Conservation (phyloP, 148 eudicot species). For the Rhododendron mucronatum region DNA sequence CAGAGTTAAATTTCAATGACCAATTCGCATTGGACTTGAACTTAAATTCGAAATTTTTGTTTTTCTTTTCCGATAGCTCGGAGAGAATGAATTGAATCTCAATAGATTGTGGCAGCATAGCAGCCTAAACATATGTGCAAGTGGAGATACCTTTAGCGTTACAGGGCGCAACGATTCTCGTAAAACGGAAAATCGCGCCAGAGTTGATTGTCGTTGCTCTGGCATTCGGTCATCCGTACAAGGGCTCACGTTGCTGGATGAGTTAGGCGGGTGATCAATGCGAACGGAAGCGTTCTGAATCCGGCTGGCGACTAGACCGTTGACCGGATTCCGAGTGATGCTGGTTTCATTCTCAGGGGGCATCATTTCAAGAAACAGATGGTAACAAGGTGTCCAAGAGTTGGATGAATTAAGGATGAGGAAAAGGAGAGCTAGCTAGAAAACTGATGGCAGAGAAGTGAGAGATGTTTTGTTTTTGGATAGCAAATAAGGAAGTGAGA, state of each 20-base stretch:
- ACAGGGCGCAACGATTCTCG: slow-evolving; percentile 51
- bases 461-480: background rate
- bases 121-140: background rate
- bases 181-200: slow-evolving; percentile 34
- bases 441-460: background rate
- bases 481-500: background rate
- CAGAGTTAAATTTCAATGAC: background rate
- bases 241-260: slow-evolving; percentile 34
- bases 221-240: slow-evolving; percentile 29
- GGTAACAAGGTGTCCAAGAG: background rate
- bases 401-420: background rate
- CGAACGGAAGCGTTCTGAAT: slow-evolving; percentile 20
- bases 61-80: too few species aligned
- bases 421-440: background rate
- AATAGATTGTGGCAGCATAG: background rate
- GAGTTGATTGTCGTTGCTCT: slow-evolving; percentile 6
- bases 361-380: slow-evolving; percentile 34
- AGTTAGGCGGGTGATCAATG: slow-evolving; percentile 28
- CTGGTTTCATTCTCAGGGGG: slow-evolving; percentile 46
- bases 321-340: slow-evolving; percentile 14
- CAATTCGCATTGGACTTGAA: background rate
- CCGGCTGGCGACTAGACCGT: slow-evolving; percentile 21
- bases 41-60: background rate
- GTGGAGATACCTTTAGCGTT: slow-evolving; percentile 46
- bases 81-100: background rate